Evolutionary conservation across 371 early-diverging fungal genomes (phyloP), one percentile per base, ranked within the genome.

Genomic region (Apophysomyces elegans): DNA sequence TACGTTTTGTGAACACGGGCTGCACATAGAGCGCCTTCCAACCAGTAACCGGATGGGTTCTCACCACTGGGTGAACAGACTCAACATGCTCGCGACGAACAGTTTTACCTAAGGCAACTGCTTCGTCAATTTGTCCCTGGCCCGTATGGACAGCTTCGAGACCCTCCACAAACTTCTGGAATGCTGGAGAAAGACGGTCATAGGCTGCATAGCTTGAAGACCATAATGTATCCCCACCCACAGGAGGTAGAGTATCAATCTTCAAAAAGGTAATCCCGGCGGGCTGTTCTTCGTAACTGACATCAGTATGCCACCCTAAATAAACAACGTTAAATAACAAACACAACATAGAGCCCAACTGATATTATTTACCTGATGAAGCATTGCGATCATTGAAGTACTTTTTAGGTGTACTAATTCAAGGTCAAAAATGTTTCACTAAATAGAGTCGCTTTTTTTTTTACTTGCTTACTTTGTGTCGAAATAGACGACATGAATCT

Each of bases 21-120:
- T 87, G 85, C 46, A 86, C 84, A 60, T 67, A 90, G 46, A 91
- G 74, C 7, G 85, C 65, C 66, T 89, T 89, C 84, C 85, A 84
- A 21, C 86, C 84, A n/a, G 91, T 89, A 36, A 91, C 86, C 32
- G 89, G 90, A 69, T 90, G 86, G 13, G 89, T 87, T 58, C 89
- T 84, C 18, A 90, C 66, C 1, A 89, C 74, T 8, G 91, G 91
- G 59, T 90, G 91, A 13, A 64, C 65, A 21, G 77, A 66, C 56
- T 78, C 87, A 62, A 71, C 72, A 39, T 37, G 56, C 50, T 80
- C 73, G 47, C 85, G 76, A 57, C 85, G 83, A 16, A 77, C 64
- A 46, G 76, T 69, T 21, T 70, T 73, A 9, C 86, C 87, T 7
- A 64, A 64, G 60, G 37, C 72, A 18, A 64, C 73, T 11, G 81